phyloP scores from a whole-genome alignment of 2,329 filamentous ascomycete species.

The Dryadomyces sulphureus region DNA sequence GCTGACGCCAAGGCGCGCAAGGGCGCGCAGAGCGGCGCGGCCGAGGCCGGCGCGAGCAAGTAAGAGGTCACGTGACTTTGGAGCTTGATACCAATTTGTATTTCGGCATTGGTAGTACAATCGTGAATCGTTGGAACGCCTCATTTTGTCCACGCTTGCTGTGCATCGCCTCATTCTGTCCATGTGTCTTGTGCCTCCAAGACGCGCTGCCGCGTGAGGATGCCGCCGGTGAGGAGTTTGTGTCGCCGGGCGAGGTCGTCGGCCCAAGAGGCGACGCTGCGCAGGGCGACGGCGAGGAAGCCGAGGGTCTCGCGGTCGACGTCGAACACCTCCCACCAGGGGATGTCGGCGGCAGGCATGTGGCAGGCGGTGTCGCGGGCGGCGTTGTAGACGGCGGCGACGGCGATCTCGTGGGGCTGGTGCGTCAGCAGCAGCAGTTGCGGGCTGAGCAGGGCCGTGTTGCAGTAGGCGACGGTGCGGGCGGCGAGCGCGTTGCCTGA shows the following conservation, averaged over 20 bases:
- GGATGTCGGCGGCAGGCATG: constrained; percentile 56
- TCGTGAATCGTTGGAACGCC: background rate
- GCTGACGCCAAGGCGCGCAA: constrained; percentile 43
- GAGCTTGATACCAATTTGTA: background rate
- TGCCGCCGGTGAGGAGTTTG: constrained; percentile 26
- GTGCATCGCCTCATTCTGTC: constrained; percentile 22
- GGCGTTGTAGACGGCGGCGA: constrained; percentile 81
- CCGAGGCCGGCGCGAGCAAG: background rate
- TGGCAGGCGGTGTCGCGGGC: constrained; percentile 62
- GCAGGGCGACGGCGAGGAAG: constrained; percentile 75
- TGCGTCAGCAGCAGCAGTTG: constrained; percentile 86
- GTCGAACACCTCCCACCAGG: constrained; percentile 99
- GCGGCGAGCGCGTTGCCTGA: constrained; percentile 41
- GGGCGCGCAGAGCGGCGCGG: constrained; percentile 22
- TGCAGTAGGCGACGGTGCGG: constrained; percentile 64
- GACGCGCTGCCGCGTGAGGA: constrained; percentile 35
- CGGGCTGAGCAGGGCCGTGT: constrained; percentile 70
- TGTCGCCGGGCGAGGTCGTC: constrained; percentile 38
- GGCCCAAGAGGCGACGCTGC: constrained; percentile 61
- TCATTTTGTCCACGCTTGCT: background rate
- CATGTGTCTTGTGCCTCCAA: background rate
- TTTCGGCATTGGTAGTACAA: background rate
- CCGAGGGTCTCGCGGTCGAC: constrained; percentile 88
- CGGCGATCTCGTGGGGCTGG: constrained; percentile 73
- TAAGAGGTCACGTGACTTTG: background rate